Percentiles rank a stretch among this genome's conserved stretches.
Evolutionary conservation across 2,329 filamentous ascomycete genomes (phyloP).

Genomic region (Verticillium albo-atrum): DNA sequence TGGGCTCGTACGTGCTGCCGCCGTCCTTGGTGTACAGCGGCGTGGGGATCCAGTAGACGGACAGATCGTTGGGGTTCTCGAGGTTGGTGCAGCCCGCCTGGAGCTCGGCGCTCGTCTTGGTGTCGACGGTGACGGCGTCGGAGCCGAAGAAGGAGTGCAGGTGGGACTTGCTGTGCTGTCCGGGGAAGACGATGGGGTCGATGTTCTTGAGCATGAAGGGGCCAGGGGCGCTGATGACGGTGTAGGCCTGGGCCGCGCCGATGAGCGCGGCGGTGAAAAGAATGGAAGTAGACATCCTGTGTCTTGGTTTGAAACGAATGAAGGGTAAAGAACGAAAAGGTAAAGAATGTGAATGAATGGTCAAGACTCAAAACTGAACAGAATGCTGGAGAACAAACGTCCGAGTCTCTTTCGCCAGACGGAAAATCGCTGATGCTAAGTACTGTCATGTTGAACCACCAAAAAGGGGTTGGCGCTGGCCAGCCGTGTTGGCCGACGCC

Average conservation of each 20-base stretch:
- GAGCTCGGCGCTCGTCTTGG: constrained; percentile 27
- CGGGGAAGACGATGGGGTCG: constrained; percentile 26
- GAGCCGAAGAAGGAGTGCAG: constrained; percentile 31
- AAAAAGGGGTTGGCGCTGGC: background rate
- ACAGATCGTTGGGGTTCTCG: constrained; percentile 42
- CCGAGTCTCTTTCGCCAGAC: background rate
- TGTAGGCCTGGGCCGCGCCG: constrained; percentile 18
- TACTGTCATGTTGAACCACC: background rate
- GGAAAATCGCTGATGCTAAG: background rate
- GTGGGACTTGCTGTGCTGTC: constrained; percentile 24
- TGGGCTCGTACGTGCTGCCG: constrained; percentile 22
- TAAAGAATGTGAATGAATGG: background rate
- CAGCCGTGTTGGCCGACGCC: background rate
- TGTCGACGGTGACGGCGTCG: constrained; percentile 24
- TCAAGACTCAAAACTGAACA: background rate
- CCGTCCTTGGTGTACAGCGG: constrained; percentile 29
- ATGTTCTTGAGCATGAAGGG: constrained; percentile 29
- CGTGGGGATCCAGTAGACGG: constrained; percentile 41
- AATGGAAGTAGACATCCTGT: constrained; percentile 11
- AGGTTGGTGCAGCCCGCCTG: constrained; percentile 38
- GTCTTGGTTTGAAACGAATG: constrained; percentile 3
- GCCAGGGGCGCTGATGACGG: constrained; percentile 13
- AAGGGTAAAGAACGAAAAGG: background rate
- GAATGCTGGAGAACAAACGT: background rate
- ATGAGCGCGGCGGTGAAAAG: constrained; percentile 9